Conservation (phyloP, 139 green algal species). For the Limnomonas spitsbergensis region DNA sequence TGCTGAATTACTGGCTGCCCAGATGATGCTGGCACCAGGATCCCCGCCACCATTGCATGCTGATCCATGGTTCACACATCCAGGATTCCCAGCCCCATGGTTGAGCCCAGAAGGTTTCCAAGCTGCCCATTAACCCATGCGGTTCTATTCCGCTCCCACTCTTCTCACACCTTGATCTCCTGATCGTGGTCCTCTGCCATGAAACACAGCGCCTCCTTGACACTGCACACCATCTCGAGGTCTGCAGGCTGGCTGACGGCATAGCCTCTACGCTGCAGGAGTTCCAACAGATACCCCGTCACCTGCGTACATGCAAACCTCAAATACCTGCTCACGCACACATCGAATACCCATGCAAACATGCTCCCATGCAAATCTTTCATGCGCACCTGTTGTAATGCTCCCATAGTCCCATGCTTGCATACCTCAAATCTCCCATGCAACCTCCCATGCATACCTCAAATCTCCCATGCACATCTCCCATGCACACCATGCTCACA, state of each 20-base stretch:
- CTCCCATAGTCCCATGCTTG: too few relatives aligned
- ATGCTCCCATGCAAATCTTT: too few relatives aligned
- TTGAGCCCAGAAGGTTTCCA: neutral
- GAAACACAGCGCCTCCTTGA: constrained; percentile 83
- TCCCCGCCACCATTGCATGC: neutral
- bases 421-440: too few relatives aligned
- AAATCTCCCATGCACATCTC: too few relatives aligned
- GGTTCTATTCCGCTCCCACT: neutral
- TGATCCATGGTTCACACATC: neutral
- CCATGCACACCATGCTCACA: too few relatives aligned
- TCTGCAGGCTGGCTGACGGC: constrained; percentile 28
- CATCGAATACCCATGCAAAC: too few relatives aligned
- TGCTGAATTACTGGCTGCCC: too few relatives aligned
- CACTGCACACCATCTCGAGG: constrained; percentile 35
- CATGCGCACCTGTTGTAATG: too few relatives aligned
- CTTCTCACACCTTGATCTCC: constrained; percentile 46
- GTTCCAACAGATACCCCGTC: constrained; percentile 70
- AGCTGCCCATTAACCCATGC: neutral
- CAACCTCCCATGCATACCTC: too few relatives aligned
- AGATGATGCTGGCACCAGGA: too few relatives aligned
- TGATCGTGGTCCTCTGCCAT: constrained; percentile 57
- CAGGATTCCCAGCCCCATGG: neutral
- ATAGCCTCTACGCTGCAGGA: constrained; percentile 67
- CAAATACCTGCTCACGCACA: too few relatives aligned
- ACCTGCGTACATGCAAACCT: constrained; percentile 18